phyloP scores from a whole-genome alignment of 352 stramenopile species.

The Phytophthora tentaculata region DNA sequence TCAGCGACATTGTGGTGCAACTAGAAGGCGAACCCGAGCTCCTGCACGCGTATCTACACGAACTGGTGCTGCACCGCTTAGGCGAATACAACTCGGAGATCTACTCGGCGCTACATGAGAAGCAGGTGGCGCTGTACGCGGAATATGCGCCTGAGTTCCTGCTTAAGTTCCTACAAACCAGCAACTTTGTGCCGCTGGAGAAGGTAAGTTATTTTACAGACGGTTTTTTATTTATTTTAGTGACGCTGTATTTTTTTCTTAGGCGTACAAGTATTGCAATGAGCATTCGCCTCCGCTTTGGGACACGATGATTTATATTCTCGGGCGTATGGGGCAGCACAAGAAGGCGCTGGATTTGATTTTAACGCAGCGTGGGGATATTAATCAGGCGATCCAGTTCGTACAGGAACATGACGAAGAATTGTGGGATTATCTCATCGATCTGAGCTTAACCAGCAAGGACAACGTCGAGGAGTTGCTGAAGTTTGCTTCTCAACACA shows the following conservation, averaged over 20 bases:
- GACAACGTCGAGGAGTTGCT: slow-evolving; percentile 80
- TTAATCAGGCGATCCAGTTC: slow-evolving; percentile 86
- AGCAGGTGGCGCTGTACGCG: slow-evolving; percentile 76
- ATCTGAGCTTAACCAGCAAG: slow-evolving; percentile 78
- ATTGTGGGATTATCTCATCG: slow-evolving; percentile 87
- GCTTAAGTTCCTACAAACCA: slow-evolving; percentile 82
- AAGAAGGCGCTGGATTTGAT: slow-evolving; percentile 87
- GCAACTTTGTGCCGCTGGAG: slow-evolving; percentile 83
- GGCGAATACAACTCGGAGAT: slow-evolving; percentile 83
- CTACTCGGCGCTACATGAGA: slow-evolving; percentile 76
- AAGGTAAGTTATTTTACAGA: slow-evolving; percentile 51
- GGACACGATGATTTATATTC: slow-evolving; percentile 89
- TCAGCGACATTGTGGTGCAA: slow-evolving; percentile 78
- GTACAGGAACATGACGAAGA: slow-evolving; percentile 78
- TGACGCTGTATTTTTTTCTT: background rate
- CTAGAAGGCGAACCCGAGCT: slow-evolving; percentile 65
- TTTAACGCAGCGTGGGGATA: slow-evolving; percentile 79
- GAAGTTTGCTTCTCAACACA: slow-evolving; percentile 75
- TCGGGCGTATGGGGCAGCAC: slow-evolving; percentile 87
- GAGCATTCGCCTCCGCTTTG: slow-evolving; percentile 74
- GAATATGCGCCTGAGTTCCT: slow-evolving; percentile 68
- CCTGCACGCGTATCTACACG: slow-evolving; percentile 79
- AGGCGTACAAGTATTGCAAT: slow-evolving; percentile 84
- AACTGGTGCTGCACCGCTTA: slow-evolving; percentile 72
- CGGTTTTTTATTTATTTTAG: slow-evolving; percentile 8